Percentiles rank a stretch among this genome's conserved stretches.
Evolutionary conservation across 345 rosid genomes (phyloP).

Genomic region (Clarkia xantiana): DNA sequence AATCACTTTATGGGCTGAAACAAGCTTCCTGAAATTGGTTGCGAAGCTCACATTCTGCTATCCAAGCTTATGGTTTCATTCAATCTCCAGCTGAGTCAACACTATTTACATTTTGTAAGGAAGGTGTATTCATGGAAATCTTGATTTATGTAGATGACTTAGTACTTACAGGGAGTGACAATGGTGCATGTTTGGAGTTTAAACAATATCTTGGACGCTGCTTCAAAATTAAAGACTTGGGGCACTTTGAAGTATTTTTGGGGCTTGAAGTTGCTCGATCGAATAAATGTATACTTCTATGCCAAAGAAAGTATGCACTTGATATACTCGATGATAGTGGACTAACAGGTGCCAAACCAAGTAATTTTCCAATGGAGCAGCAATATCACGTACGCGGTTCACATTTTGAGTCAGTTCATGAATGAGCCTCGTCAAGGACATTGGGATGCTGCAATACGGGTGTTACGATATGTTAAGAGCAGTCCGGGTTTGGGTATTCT

Average conservation of each 20-base stretch:
- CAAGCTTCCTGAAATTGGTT: neutral
- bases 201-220: neutral
- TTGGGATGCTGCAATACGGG: too few species aligned
- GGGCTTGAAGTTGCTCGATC: neutral
- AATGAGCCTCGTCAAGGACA: too few species aligned
- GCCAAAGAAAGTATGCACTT: neutral
- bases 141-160: neutral
- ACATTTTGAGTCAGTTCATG: too few species aligned
- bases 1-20: neutral
- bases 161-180: neutral
- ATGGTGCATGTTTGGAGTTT: neutral
- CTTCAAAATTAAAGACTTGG: slow-evolving; percentile 1
- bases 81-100: neutral
- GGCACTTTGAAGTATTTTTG: neutral
- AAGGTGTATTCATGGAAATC: neutral
- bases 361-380: neutral
- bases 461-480: too few species aligned
- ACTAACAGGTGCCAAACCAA: neutral
- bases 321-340: neutral
- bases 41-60: neutral
- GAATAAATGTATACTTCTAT: neutral
- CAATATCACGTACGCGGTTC: too few species aligned
- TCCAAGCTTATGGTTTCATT: neutral
- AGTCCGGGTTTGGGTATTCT: too few species aligned
- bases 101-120: neutral